Evolutionary conservation across 129 eudicot species (phyloP).

Genomic region (Erigeron canadensis): DNA sequence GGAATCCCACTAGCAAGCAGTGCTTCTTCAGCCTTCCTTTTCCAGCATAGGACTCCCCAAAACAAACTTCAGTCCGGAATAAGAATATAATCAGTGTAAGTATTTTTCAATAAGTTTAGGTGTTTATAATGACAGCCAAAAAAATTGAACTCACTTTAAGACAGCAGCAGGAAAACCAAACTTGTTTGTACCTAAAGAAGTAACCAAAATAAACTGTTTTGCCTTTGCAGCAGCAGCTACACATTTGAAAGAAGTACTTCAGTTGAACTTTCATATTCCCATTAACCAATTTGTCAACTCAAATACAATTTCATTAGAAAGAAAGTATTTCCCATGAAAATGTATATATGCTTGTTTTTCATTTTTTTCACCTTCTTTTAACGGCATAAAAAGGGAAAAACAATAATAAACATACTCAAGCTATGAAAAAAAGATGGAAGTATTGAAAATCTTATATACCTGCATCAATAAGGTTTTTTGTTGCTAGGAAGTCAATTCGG

Average conservation of each 20-base stretch:
- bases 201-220: slow-evolving; percentile 75
- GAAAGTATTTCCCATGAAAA: neutral
- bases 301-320: too few species aligned
- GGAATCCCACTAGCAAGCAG: slow-evolving; percentile 96
- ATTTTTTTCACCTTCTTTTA: neutral
- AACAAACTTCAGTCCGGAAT: slow-evolving; percentile 59
- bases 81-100: slow-evolving; percentile 11
- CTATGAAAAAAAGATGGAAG: neutral
- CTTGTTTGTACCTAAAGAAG: slow-evolving; percentile 95
- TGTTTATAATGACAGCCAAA: slow-evolving; percentile 1
- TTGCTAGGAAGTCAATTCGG: slow-evolving; percentile 87
- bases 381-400: neutral
- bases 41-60: slow-evolving; percentile 97
- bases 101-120: slow-evolving; percentile 6
- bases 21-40: slow-evolving; percentile 97
- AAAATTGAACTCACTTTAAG: slow-evolving; percentile 62
- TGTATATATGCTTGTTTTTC: neutral
- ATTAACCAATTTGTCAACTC: neutral
- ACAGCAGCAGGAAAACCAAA: slow-evolving; percentile 97
- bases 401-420: neutral
- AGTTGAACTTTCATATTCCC: slow-evolving; percentile 22
- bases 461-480: slow-evolving; percentile 91
- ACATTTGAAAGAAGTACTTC: slow-evolving; percentile 25
- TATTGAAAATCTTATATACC: slow-evolving; percentile 43
- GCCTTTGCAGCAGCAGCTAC: slow-evolving; percentile 87